Evolutionary conservation across 2,329 filamentous ascomycete species (phyloP).

Genomic region (Colletotrichum noveboracense): DNA sequence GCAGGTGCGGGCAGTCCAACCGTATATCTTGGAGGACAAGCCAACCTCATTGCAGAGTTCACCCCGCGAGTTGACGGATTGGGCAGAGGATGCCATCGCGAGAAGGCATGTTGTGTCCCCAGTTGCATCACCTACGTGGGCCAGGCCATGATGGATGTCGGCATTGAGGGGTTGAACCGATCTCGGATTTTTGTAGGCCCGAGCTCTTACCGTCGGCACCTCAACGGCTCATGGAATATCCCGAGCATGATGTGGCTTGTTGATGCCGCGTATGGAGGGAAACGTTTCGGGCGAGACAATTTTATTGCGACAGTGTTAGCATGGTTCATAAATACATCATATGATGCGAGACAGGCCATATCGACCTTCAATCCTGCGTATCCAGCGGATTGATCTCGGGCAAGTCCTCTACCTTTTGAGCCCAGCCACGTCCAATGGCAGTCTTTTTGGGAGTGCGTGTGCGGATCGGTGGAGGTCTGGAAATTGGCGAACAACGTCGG

Average conservation of each 20-base stretch:
- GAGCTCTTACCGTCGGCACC: background rate
- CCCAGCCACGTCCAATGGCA: background rate
- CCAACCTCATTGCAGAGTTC: background rate
- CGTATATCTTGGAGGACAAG: background rate
- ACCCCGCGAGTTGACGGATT: background rate
- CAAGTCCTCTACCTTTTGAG: too few species aligned
- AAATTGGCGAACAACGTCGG: background rate
- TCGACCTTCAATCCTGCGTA: background rate
- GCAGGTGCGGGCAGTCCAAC: background rate
- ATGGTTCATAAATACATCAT: background rate
- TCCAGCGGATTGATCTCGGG: background rate
- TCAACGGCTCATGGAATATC: background rate
- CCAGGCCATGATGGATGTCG: background rate
- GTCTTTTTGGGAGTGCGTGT: background rate
- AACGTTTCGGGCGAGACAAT: background rate
- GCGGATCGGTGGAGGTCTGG: background rate
- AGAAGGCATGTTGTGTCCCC: background rate
- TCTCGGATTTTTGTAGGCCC: background rate
- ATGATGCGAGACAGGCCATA: background rate
- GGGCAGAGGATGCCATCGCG: background rate
- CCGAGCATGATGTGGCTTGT: background rate
- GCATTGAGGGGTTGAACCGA: background rate
- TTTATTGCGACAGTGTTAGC: background rate
- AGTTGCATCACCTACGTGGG: background rate
- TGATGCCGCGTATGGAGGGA: background rate